Conservation (phyloP, 768 basidiomycete species). For the Mycena vitilis region DNA sequence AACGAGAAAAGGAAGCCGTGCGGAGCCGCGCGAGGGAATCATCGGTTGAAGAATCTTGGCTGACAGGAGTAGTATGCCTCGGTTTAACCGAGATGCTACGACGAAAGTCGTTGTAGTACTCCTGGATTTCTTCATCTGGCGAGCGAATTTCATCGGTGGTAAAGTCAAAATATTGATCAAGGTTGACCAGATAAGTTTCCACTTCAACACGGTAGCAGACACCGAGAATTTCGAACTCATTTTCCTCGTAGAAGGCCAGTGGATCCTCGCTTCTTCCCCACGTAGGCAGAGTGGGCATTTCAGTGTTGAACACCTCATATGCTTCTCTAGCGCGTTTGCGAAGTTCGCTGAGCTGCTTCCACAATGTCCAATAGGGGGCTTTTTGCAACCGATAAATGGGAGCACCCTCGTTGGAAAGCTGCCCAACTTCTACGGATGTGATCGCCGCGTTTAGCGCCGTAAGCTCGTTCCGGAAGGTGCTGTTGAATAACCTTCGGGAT, state of each 20-base stretch:
- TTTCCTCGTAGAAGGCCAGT: neutral
- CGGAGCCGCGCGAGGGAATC: no score
- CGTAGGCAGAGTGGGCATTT: neutral
- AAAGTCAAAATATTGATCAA: neutral
- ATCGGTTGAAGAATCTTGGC: no score
- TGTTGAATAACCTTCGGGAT: no score
- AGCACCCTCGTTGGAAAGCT: no score
- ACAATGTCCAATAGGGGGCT: neutral
- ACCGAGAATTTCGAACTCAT: slow-evolving; percentile 3
- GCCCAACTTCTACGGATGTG: no score
- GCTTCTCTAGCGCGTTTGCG: neutral
- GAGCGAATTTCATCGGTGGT: neutral
- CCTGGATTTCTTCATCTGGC: neutral
- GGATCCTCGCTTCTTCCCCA: slow-evolving; percentile 3
- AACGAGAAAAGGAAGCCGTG: no score
- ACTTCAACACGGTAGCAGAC: neutral
- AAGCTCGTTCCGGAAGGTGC: no score
- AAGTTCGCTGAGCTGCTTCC: neutral
- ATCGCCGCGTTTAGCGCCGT: no score
- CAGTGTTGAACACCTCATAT: neutral
- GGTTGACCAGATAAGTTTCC: neutral
- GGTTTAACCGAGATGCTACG: neutral
- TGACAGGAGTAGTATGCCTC: no score
- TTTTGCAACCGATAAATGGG: slow-evolving; percentile 1
- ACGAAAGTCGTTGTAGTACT: neutral